phyloP scores from a whole-genome alignment of 331 rosid genomes.

The Quercus lobata region DNA sequence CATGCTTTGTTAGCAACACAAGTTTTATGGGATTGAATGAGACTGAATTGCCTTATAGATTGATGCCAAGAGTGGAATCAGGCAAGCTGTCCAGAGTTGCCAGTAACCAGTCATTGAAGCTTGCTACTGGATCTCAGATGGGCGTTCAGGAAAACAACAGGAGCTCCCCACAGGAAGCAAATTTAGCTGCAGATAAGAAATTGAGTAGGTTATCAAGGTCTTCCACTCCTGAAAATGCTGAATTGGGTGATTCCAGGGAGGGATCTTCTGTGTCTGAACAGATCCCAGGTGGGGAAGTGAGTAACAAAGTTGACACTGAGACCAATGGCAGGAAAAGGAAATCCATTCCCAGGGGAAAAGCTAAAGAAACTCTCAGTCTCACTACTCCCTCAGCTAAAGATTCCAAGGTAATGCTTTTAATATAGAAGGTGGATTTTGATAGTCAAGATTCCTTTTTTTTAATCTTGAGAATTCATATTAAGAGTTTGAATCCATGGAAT shows the following conservation, averaged over 20 bases:
- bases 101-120: slow-evolving; percentile 18
- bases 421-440: background rate
- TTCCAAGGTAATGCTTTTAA: slow-evolving; percentile 32
- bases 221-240: slow-evolving; percentile 47
- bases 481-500: slow-evolving; percentile 5
- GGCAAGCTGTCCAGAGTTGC: slow-evolving; percentile 31
- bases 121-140: slow-evolving; percentile 34
- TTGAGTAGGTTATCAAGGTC: slow-evolving; percentile 32
- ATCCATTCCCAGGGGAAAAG: slow-evolving; percentile 39
- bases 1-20: slow-evolving; percentile 36
- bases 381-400: slow-evolving; percentile 25
- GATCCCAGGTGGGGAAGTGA: slow-evolving; percentile 36
- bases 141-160: slow-evolving; percentile 27
- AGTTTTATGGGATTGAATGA: slow-evolving; percentile 22
- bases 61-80: slow-evolving; percentile 32
- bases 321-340: slow-evolving; percentile 39
- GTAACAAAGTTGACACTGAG: slow-evolving; percentile 29
- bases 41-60: slow-evolving; percentile 29
- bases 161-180: slow-evolving; percentile 20
- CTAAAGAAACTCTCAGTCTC: slow-evolving; percentile 20
- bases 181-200: slow-evolving; percentile 26
- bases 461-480: background rate
- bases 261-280: slow-evolving; percentile 59
- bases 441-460: background rate
- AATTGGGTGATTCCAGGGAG: slow-evolving; percentile 45